Evolutionary conservation across 805 yeast genomes (phyloP).

Genomic region (Kodamaea kakaduensis): DNA sequence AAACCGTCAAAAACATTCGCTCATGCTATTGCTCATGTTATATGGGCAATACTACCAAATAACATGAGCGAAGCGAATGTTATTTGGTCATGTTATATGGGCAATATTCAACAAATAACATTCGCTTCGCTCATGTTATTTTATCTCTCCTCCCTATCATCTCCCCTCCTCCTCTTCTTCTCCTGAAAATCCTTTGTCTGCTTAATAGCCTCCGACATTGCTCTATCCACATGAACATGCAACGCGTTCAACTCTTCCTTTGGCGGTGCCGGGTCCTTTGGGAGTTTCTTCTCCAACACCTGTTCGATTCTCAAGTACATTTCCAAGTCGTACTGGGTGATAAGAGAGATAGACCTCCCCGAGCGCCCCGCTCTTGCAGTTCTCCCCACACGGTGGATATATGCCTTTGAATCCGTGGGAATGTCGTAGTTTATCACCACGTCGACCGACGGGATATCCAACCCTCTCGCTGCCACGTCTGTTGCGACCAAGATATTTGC

Average conservation of each 20-base stretch:
- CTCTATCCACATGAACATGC: slow-evolving; percentile 85
- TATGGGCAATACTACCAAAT: too few species aligned
- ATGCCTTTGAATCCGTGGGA: slow-evolving; percentile 81
- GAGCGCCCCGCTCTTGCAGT: slow-evolving; percentile 93
- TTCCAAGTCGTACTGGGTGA: slow-evolving; percentile 93
- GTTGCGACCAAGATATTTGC: slow-evolving; percentile 72
- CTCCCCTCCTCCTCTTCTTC: slow-evolving; percentile 30
- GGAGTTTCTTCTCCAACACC: slow-evolving; percentile 76
- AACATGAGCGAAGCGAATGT: too few species aligned
- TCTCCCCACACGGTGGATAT: slow-evolving; percentile 88
- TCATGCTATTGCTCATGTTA: too few species aligned
- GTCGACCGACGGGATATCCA: slow-evolving; percentile 79
- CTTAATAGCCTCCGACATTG: slow-evolving; percentile 83
- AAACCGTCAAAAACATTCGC: too few species aligned
- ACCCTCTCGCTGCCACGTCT: slow-evolving; percentile 86
- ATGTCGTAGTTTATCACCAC: slow-evolving; percentile 74
- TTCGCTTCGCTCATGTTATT: background rate
- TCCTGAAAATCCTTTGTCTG: slow-evolving; percentile 67
- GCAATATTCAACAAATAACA: background rate
- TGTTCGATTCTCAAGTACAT: slow-evolving; percentile 83
- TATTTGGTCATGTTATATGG: background rate
- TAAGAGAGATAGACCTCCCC: slow-evolving; percentile 81
- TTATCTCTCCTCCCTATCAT: slow-evolving; percentile 34
- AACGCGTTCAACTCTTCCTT: slow-evolving; percentile 72
- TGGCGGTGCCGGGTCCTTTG: slow-evolving; percentile 73